Base-by-base conservation (phyloP, 495 filamentous ascomycete species). In the Ascodesmis nigricans region DNA sequence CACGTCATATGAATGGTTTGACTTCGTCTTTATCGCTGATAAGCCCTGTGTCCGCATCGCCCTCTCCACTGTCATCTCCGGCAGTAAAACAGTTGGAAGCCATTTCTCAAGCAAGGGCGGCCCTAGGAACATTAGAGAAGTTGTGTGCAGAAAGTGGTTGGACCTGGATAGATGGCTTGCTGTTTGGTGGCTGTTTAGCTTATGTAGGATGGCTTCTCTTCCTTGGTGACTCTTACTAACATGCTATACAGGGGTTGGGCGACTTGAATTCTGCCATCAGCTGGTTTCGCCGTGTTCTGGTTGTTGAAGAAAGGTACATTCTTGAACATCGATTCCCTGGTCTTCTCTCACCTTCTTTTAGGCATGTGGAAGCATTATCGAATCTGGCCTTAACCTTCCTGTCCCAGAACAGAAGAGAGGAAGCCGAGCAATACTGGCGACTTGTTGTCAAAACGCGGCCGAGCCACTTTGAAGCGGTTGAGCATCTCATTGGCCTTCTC, bases 111-210 rank as follows among this genome's bases (percentile, higher is more conserved):
- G 81, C 83, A 1, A 66, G 61, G 33, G 62, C 67, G 10, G 75
- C 81, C 21, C 55, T 93, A 24, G 75, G 87, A 20, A 73, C 82
- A 53, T 58, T 97, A 7, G 75, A 71, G 19, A 69, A 69, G 43
- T 58, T 92, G 17, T 91, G 83, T 53, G 71, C 71, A 44, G 77
- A 91, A 46, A 84, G 80, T 49, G 66, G 65, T 10, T 91, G 84
- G 81, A 68, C 73, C 44, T 97, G 87, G 87, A 69, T 84, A 36
- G 84, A 95, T 53, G 87, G 90, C 10, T 91, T 97, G 65, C 59
- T 93, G 15, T 66, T 97, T 10, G 83, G 75, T 21, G 87, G 87
- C 3, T 97, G 87, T 50, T 61, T 97, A 32, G 76, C 90, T 24
- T 95, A 93, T 61, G 90, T 52, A 42, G 35, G 47, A 50, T 37